Base-by-base conservation (phyloP, 495 filamentous ascomycete species). In the Penicillium daleae region DNA sequence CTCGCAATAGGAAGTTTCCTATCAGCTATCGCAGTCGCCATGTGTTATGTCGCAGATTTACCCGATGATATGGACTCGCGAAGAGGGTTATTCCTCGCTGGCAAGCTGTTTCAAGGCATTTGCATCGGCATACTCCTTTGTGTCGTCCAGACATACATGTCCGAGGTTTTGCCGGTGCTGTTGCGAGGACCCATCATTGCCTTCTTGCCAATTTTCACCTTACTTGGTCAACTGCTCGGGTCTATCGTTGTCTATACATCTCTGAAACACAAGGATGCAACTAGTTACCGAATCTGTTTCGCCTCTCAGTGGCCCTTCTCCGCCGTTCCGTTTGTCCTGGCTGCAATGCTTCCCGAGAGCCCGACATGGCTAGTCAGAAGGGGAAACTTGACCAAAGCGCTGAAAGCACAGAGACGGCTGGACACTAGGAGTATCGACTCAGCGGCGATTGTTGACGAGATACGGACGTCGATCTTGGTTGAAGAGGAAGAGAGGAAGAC, bases 121-220 rank as follows among this genome's bases (percentile, higher is more conserved):
- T 74, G 73, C 3, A 74, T 81, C 21, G 77, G 80, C 2, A 74
- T 78, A 39, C 59, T 80, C 29, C 72, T 79, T 59, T 75, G 73
- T 35, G 71, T 75, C 4, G 69, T 74, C 13, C 77, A 80, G 62
- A 82, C 81, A 0, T 82, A 83, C 61, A 76, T 82, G 70, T 80
- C 78, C 0, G 81, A 83, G 52, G 67, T 78, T 8, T 63, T 81
- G 13, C 78, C 79, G 0, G 57, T 74, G 7, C 54, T 63, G 0
- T 68, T 83, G n/a, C 73, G 81, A 29, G 79, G 78, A 4, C 75
- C 77, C 5, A 70, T 77, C 24, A 72, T 83, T 31, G 76, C 78
- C 0, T 73, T 82, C 26, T 74, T 81, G 60, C 78, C 81, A 0
- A 74, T 75, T 3, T 82, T 83, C 51, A 80, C 71, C 0, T 66